These are phyloP conservation scores for Strobilomyces dryophilus DNA, from an alignment of 768 basidiomycete species.

Conservation along the genomic window DNA sequence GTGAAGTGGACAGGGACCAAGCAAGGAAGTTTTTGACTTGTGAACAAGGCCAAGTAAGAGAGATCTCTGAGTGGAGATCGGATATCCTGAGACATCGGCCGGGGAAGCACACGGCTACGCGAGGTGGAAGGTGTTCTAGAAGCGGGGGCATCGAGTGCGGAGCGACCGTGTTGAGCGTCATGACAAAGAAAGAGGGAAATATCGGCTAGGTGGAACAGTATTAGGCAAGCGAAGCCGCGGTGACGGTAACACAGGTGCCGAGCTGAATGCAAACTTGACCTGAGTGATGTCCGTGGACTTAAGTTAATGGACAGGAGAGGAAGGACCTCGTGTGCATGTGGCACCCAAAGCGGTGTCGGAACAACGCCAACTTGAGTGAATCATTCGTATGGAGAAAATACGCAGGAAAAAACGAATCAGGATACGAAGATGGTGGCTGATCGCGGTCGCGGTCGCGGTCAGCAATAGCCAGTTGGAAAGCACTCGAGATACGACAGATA, in stretches of 20 bases:
- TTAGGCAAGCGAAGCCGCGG: conserved; percentile 35
- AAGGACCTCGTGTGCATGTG: conserved; percentile 35
- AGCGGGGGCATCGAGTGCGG: conserved; percentile 23
- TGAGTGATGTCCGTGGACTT: conserved; percentile 37
- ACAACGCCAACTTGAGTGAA: conserved; percentile 16
- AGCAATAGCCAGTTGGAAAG: not conserved
- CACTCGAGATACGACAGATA: conserved; percentile 12
- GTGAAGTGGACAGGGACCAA: conserved; percentile 20
- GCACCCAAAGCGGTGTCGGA: conserved; percentile 31
- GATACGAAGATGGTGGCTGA: conserved; percentile 11
- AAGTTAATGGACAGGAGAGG: conserved; percentile 36
- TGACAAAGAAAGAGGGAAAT: conserved; percentile 31
- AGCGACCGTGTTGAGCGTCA: conserved; percentile 19
- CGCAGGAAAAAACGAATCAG: conserved; percentile 4
- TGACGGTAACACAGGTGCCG: conserved; percentile 35
- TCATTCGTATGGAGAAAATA: conserved; percentile 16
- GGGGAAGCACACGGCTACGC: conserved; percentile 6
- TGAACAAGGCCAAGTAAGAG: conserved; percentile 6
- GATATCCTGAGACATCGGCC: conserved; percentile 13
- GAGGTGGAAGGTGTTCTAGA: conserved; percentile 17
- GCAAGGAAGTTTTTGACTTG: conserved; percentile 21
- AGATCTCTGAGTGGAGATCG: conserved; percentile 20
- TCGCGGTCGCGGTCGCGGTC: conserved; percentile 9
- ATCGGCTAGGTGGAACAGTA: conserved; percentile 27
- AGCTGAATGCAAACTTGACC: conserved; percentile 26